Evolutionary conservation across 257 asterid genomes (phyloP).

Genomic region (Solanum piurae): DNA sequence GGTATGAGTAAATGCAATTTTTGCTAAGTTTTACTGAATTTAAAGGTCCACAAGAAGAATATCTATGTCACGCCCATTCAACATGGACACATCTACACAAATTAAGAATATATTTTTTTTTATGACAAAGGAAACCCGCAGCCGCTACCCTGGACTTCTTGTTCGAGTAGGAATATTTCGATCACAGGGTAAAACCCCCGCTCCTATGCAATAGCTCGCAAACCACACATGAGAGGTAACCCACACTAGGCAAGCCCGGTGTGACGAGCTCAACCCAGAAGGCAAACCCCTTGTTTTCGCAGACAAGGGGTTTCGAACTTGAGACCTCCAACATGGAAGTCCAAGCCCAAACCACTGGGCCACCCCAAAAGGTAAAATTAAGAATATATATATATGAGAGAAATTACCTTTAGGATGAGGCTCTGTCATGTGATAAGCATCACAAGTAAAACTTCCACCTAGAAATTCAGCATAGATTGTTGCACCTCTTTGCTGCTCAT

Average conservation of each 20-base stretch:
- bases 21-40: neutral
- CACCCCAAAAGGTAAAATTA: neutral
- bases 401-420: constrained; percentile 91
- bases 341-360: neutral
- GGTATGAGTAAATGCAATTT: neutral
- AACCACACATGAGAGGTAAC: neutral
- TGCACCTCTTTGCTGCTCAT: constrained; percentile 82
- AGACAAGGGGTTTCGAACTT: neutral
- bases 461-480: constrained; percentile 87
- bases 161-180: too few species aligned
- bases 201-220: neutral
- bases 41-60: neutral
- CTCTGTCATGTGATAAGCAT: constrained; percentile 97
- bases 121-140: neutral
- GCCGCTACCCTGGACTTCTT: neutral
- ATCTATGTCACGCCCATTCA: neutral
- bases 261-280: neutral
- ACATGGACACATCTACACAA: neutral
- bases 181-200: neutral
- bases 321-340: neutral
- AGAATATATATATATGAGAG: neutral
- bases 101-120: neutral
- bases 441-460: constrained; percentile 97
- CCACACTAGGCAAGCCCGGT: neutral
- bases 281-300: neutral